Conservation (phyloP, 257 asterid genomes). For the Salvia hispanica region DNA sequence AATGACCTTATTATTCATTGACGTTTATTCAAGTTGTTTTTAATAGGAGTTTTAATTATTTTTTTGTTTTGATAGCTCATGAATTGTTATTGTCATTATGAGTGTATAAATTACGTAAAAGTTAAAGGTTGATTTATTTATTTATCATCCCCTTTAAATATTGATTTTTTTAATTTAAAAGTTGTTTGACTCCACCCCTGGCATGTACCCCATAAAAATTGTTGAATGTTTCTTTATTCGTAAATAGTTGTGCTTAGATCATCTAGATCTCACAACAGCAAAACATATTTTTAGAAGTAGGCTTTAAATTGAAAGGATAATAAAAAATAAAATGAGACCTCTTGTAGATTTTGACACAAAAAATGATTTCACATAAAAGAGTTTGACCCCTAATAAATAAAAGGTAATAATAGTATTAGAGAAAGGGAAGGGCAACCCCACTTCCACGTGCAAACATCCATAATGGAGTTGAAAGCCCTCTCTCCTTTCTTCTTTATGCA, state of each 20-base stretch:
- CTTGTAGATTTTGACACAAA: not conserved
- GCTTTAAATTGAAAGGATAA: not conserved
- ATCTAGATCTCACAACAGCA: not conserved
- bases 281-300: too few species aligned
- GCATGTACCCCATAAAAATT: not conserved
- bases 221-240: not conserved
- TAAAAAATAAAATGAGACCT: not conserved
- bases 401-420: conserved; percentile 2
- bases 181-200: not conserved
- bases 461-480: conserved; percentile 15
- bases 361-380: not conserved
- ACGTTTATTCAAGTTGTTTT: too few species aligned
- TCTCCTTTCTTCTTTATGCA: conserved; percentile 7
- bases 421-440: conserved; percentile 9
- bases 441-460: conserved; percentile 33
- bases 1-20: too few species aligned
- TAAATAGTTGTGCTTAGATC: not conserved
- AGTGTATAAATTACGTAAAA: too few species aligned
- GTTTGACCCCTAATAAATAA: not conserved
- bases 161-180: not conserved
- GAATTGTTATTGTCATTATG: too few species aligned
- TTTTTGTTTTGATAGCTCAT: too few species aligned
- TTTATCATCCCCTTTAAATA: too few species aligned
- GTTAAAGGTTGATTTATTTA: too few species aligned
- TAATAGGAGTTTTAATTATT: too few species aligned